Evolutionary conservation across 2,329 filamentous ascomycete genomes (phyloP).

Genomic region (Macrophomina phaseolina): DNA sequence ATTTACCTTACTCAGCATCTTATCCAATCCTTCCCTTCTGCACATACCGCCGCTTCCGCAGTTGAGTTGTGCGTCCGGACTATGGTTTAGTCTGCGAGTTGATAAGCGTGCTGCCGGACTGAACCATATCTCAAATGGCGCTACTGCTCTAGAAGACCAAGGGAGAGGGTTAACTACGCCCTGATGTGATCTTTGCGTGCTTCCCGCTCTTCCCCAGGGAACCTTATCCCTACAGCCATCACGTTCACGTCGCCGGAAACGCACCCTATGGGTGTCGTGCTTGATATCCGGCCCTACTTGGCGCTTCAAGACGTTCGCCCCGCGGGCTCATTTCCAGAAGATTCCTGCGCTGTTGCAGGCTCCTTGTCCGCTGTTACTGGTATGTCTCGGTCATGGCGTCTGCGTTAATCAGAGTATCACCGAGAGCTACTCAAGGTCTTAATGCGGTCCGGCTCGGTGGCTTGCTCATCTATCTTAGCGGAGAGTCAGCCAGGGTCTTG

Average conservation of each 20-base stretch:
- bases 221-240: neutral
- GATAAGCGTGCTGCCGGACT: neutral
- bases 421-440: neutral
- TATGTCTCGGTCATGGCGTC: neutral
- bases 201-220: conserved; percentile 3
- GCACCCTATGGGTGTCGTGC: neutral
- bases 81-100: neutral
- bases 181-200: neutral
- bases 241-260: neutral
- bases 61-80: neutral
- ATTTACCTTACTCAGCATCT: neutral
- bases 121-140: neutral
- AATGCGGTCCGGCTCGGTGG: neutral
- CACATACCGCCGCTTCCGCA: conserved; percentile 1
- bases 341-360: neutral
- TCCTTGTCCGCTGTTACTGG: neutral
- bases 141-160: neutral
- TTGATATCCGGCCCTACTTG: neutral
- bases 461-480: neutral
- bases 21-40: neutral
- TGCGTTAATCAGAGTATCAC: neutral
- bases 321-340: conserved; percentile 3
- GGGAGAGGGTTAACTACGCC: neutral
- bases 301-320: neutral
- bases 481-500: neutral